These are phyloP conservation scores for Hirschfeldia incana DNA, from an alignment of 345 rosid genomes.

Conservation along the genomic window DNA sequence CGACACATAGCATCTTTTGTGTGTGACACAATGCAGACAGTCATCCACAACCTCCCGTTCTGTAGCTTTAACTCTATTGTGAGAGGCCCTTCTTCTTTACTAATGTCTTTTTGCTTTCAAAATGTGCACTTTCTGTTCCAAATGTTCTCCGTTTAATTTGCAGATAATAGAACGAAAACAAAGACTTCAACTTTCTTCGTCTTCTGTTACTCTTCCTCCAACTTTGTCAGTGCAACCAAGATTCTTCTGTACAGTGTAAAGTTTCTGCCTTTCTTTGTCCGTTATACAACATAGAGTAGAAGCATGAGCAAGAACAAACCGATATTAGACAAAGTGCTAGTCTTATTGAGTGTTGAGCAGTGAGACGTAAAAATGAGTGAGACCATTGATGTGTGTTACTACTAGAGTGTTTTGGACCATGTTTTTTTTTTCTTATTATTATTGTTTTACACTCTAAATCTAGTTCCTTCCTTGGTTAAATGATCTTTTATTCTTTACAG, in stretches of 20 bases:
- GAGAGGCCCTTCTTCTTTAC: slow-evolving; percentile 3
- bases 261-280: neutral
- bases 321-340: neutral
- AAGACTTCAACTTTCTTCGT: slow-evolving; percentile 28
- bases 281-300: neutral
- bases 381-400: neutral
- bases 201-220: slow-evolving; percentile 38
- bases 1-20: neutral
- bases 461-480: too few relatives aligned
- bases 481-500: too few relatives aligned
- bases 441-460: too few relatives aligned
- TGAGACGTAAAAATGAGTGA: neutral
- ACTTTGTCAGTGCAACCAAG: slow-evolving; percentile 6
- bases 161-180: slow-evolving; percentile 48
- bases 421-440: too few relatives aligned
- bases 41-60: slow-evolving; percentile 23
- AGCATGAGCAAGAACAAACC: neutral
- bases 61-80: slow-evolving; percentile 29
- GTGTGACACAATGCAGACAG: slow-evolving; percentile 34
- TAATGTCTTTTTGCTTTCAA: neutral
- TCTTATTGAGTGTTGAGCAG: neutral
- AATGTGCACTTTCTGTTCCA: neutral
- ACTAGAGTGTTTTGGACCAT: neutral
- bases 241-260: slow-evolving; percentile 6
- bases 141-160: neutral